Base-by-base conservation (phyloP, 192 early-diverging fungal genomes). In the Backusella macrospora region DNA sequence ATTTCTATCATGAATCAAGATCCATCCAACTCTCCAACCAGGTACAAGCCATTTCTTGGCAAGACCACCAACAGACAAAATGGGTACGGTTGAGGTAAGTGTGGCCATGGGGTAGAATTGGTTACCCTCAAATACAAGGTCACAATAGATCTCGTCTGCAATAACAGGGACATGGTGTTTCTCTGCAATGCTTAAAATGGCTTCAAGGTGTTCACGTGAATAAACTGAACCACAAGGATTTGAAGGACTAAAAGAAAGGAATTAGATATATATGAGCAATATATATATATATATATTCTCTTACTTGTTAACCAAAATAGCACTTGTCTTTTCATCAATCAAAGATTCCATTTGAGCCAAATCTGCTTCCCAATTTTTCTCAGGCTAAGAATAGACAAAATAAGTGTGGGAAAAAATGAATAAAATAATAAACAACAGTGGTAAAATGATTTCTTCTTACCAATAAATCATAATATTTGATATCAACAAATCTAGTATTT, bases 21-120 rank as follows among this genome's bases (percentile, higher is more conserved):
- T 87, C 95, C 95, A 96, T n/a, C 93, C 93, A 29, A 95, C 76
- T 74, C 95, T 85, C 95, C 95, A 96, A 3, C 95, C 95, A n/a
- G 95, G 95, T 15, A 96, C 90, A 5, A 95, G 87, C 86, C 89
- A 96, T 76, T 92, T 90, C 84, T 97, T 97, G 52, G 95, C 93
- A 23, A 97, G 82, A 14, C 95, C 95, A 70, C 95, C 90, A 4
- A 92, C 89, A 2, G 92, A 87, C 29, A 97, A 78, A 37, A 97
- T 86, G 9, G 95, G 95, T n/a, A 97, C 94, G 0, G 89, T 89
- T 15, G 80, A 82, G 13, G 94, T 94, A 68, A 96, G 79, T 8
- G 86, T 82, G 8, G 95, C 90, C 29, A 92, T 80, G 5, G 92
- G 84, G 26, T 86, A 86, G 75, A 94, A 94, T 18, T 75, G 78